Conservation (phyloP, 129 eudicot species). For the Pulicaria dysenterica region DNA sequence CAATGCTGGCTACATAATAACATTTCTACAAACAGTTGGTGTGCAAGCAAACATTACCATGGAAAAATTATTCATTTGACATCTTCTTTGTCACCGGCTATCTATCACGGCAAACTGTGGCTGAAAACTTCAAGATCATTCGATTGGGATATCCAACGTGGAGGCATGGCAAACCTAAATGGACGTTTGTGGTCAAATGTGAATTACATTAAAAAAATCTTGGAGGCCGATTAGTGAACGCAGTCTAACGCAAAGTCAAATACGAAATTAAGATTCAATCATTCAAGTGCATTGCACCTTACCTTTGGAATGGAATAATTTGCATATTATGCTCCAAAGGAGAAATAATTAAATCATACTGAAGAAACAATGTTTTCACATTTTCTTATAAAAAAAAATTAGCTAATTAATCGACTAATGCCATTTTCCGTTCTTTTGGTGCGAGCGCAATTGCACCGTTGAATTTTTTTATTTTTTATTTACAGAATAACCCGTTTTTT, state of each 20-base stretch:
- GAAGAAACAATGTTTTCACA: no score
- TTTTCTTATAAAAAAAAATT: no score
- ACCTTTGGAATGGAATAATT: background rate
- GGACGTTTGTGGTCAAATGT: background rate
- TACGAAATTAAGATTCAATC: background rate
- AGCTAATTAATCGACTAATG: no score
- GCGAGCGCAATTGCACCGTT: no score
- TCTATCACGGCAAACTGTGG: background rate
- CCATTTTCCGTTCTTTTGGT: no score
- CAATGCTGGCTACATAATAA: background rate
- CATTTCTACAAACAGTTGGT: constrained; percentile 25
- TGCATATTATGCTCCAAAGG: background rate
- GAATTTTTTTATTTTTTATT: no score
- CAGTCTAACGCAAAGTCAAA: constrained; percentile 21
- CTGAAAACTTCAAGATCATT: background rate
- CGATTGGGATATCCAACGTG: background rate
- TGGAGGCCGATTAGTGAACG: background rate
- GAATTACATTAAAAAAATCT: background rate
- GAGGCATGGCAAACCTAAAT: background rate
- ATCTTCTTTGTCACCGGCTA: background rate
- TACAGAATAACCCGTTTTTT: no score
- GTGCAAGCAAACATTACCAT: constrained; percentile 16
- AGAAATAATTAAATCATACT: constrained; percentile 10
- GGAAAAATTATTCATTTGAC: background rate
- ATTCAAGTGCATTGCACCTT: constrained; percentile 21